Conservation (phyloP, 305 asterid genomes). For the Salvia sclarea region DNA sequence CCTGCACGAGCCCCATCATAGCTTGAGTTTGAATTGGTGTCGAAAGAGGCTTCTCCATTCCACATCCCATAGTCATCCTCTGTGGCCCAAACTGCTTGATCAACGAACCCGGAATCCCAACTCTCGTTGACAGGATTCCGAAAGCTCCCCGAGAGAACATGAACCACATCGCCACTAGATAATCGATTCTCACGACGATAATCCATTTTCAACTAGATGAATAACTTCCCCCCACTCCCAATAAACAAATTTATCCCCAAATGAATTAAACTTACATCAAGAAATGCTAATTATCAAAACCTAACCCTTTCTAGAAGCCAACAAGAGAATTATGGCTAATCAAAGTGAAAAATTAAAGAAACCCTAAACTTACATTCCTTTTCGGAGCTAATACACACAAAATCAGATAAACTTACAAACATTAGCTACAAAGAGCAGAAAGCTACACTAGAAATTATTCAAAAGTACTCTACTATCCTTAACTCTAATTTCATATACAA, state of each 20-base stretch:
- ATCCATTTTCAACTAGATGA: constrained; percentile 47
- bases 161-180: constrained; percentile 57
- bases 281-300: constrained; percentile 1
- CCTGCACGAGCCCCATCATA: constrained; percentile 57
- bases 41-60: constrained; percentile 51
- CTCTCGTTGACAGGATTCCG: constrained; percentile 43
- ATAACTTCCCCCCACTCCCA: constrained; percentile 1
- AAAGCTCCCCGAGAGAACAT: constrained; percentile 47
- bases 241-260: constrained; percentile 22
- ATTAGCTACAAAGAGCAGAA: not conserved
- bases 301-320: not conserved
- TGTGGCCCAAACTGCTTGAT: constrained; percentile 77
- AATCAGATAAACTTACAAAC: not conserved
- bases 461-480: not conserved
- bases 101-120: constrained; percentile 49
- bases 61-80: constrained; percentile 79
- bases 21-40: constrained; percentile 43
- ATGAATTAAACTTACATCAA: constrained; percentile 8
- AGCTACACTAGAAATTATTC: constrained; percentile 1
- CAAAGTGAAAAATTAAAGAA: constrained; percentile 9
- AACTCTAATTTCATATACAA: not conserved
- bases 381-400: not conserved
- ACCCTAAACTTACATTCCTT: constrained; percentile 5
- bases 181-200: constrained; percentile 50
- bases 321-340: constrained; percentile 20